Evolutionary conservation across 192 early-diverging fungal species (phyloP), one percentile per base, ranked within the genome.

Genomic region (Irineochytrium annulatum): DNA sequence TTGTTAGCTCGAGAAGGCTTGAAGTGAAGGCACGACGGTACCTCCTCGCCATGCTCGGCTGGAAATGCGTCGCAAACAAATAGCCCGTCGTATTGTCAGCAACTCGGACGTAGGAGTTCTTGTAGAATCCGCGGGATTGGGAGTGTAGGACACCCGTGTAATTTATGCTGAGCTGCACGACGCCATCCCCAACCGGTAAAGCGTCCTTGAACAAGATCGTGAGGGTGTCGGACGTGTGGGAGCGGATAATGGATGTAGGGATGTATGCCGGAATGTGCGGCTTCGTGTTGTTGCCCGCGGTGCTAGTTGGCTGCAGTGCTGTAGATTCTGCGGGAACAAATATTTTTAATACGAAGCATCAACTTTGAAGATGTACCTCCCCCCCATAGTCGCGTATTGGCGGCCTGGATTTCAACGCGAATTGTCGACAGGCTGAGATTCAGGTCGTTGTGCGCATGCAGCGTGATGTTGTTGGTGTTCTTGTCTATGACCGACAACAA

Each of bases 61-160:
- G 75, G 48, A 78, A 78, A 52, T 78, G 76, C 19, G 76, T 78
- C 19, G 66, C 69, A 34, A 53, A 69, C 31, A 78, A 31, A 39
- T 43, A 26, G 3, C 32, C n/a, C 24, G 51, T 49, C 29, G 51
- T 60, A n/a, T 8, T 1, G 13, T 24, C 34, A 17, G 30, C 14
- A 11, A 29, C 11, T 60, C 20, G 13, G 33, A 8, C 22, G 59
- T 57, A 31, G 4, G 62, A 54, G 5, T 34, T 44, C 27, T 41
- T 39, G 44, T 22, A 64, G 33, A 64, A 64, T 28, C 62, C 62
- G 39, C 28, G 32, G 28, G 30, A 37, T 27, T 31, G 6, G 27
- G 41, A 64, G 22, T 41, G 34, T 22, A 64, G 34, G 0, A 11
- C 3, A 14, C 53, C 62, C 4, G 52, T 64, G 62, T 64, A 64